These are phyloP conservation scores for Hydnomerulius pinastri DNA, from an alignment of 768 basidiomycete species.

Conservation along the genomic window DNA sequence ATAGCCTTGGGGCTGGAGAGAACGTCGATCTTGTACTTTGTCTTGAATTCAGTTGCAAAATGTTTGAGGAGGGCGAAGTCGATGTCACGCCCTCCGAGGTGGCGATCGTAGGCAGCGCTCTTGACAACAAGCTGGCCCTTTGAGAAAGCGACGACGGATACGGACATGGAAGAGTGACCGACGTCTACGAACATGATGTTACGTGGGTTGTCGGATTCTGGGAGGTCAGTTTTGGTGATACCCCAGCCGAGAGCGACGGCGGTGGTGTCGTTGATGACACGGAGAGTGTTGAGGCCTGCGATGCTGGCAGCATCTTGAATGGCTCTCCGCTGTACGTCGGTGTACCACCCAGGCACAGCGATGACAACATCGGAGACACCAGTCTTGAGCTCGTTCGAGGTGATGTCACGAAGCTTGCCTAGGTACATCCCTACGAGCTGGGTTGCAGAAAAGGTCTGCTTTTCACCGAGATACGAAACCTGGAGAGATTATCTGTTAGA, in stretches of 20 bases:
- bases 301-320: constrained; percentile 88
- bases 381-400: constrained; percentile 81
- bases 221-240: constrained; percentile 97
- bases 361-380: constrained; percentile 91
- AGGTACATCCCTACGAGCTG: constrained; percentile 93
- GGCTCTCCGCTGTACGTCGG: constrained; percentile 90
- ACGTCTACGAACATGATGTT: constrained; percentile 95
- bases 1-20: constrained; percentile 85
- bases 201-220: constrained; percentile 76
- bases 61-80: constrained; percentile 88
- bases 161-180: constrained; percentile 90
- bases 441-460: constrained; percentile 76
- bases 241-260: constrained; percentile 97
- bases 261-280: constrained; percentile 96
- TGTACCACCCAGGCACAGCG: constrained; percentile 96
- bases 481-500: constrained; percentile 33
- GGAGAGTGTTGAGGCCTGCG: constrained; percentile 86
- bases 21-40: constrained; percentile 98
- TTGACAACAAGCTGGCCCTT: constrained; percentile 91
- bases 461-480: constrained; percentile 90
- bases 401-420: constrained; percentile 87
- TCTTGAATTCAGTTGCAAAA: constrained; percentile 90
- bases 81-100: constrained; percentile 96
- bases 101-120: constrained; percentile 85
- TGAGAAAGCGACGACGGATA: constrained; percentile 87